Evolutionary conservation across 306 rosid genomes (phyloP), one percentile per base, ranked within the genome.

Genomic region (Prunus dulcis): DNA sequence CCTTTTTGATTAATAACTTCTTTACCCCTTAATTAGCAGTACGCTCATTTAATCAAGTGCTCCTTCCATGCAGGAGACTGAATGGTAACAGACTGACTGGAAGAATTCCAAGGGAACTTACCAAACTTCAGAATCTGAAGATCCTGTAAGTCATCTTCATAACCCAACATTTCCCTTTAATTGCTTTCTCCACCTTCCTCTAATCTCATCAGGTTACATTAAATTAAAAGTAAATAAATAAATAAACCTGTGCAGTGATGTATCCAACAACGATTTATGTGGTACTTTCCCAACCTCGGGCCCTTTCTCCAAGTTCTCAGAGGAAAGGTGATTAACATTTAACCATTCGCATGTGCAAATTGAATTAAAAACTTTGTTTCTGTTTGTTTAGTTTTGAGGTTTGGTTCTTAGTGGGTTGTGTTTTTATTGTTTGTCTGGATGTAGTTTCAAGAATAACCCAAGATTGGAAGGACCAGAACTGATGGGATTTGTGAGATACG

Each of bases 401-500:
- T 51, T 23, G 68, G 34, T 52, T 23, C 38, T 55, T 12, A 18
- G 11, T 64, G 68, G 70, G 34, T 51, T 62, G 55, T 50, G 61
- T 23, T 3, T 10, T 6, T 13, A 30, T 49, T 66, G 69, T 53
- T 67, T 73, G 64, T 75, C 69, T 68, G n/a, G 58, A 68, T 53
- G 88, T 85, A 93, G 98, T 88, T 93, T 93, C 89, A 89, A 77
- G 86, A 88, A 89, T 76, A 93, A 93, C 68, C 89, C 97, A 45
- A 86, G 92, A 83, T 71, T 93, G 53, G 85, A 89, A 80, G 97
- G 98, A 63, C 98, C 98, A 51, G 91, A 91, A 75, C 86, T 93
- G 67, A 85, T 93, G 97, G 98, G 98, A 50, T 93, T 91, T 74
- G 98, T 93, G 78, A 88, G 97, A 83, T 93, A 93, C 61, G 93